These are phyloP conservation scores for Cladophialophora immunda DNA, from an alignment of 2,329 filamentous ascomycete species.

Conservation along the genomic window DNA sequence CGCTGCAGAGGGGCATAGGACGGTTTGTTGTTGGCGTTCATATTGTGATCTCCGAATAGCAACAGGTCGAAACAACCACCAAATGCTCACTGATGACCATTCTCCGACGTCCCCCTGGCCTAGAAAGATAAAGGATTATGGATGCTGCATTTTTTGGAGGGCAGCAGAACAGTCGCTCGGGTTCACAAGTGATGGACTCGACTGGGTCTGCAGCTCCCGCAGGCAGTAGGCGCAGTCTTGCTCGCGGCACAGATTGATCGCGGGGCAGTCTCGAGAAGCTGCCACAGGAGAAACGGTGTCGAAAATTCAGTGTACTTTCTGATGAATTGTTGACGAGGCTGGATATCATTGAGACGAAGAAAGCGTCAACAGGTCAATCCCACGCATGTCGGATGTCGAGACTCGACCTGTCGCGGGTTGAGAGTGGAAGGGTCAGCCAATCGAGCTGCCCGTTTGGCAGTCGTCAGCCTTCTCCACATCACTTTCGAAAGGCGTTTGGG, in stretches of 20 bases:
- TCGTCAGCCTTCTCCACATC: slow-evolving; percentile 19
- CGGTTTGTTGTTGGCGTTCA: slow-evolving; percentile 30
- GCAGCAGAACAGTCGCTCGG: neutral
- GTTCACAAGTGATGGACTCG: slow-evolving; percentile 9
- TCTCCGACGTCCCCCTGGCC: slow-evolving; percentile 13
- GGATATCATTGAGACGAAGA: slow-evolving; percentile 23
- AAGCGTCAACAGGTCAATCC: slow-evolving; percentile 19
- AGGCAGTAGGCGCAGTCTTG: neutral
- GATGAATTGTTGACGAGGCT: neutral
- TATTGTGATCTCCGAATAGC: slow-evolving; percentile 16
- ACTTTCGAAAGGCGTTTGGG: neutral
- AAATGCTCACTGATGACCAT: slow-evolving; percentile 19
- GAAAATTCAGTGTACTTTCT: neutral
- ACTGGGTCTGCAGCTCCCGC: slow-evolving; percentile 8
- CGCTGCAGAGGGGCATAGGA: slow-evolving; percentile 36
- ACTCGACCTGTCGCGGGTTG: slow-evolving; percentile 22
- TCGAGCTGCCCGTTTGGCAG: slow-evolving; percentile 8
- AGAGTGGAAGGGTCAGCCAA: slow-evolving; percentile 10
- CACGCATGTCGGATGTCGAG: slow-evolving; percentile 15
- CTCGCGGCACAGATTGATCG: neutral
- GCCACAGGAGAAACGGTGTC: neutral
- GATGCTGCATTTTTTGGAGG: slow-evolving; percentile 13
- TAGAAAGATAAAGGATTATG: slow-evolving; percentile 6
- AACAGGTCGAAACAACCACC: slow-evolving; percentile 20
- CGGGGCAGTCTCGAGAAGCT: neutral